Percentiles rank a stretch among this genome's conserved stretches.
Evolutionary conservation across 2,329 filamentous ascomycete species (phyloP).

Genomic region (Pseudomassariella vexata): DNA sequence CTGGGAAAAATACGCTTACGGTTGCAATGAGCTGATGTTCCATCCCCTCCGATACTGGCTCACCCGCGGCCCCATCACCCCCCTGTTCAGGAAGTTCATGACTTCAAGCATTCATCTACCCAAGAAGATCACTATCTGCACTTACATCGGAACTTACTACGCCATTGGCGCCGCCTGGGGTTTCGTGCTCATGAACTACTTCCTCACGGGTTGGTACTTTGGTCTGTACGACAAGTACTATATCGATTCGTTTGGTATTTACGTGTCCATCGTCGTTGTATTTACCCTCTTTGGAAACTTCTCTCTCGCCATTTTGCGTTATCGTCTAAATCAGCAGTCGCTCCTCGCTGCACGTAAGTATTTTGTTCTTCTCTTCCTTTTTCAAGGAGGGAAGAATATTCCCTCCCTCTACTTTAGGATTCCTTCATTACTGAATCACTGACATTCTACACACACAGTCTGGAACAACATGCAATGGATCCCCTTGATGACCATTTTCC

Average conservation of each 20-base stretch:
- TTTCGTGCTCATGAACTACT: constrained; percentile 69
- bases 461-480: constrained; percentile 49
- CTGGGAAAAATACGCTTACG: constrained; percentile 85
- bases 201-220: constrained; percentile 65
- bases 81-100: constrained; percentile 69
- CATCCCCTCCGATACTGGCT: constrained; percentile 71
- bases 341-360: constrained; percentile 36
- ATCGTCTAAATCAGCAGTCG: constrained; percentile 46
- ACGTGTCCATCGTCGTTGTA: constrained; percentile 25
- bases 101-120: constrained; percentile 68
- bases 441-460: constrained; percentile 22
- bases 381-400: no score
- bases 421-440: constrained; percentile 4
- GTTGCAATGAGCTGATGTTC: constrained; percentile 78
- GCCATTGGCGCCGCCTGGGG: constrained; percentile 72
- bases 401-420: not conserved
- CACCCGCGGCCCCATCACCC: constrained; percentile 69
- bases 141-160: constrained; percentile 77
- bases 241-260: constrained; percentile 48
- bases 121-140: constrained; percentile 69
- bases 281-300: constrained; percentile 26
- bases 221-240: constrained; percentile 51
- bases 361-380: no score
- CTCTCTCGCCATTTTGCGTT: constrained; percentile 52
- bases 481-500: constrained; percentile 33